A percentile compares a stretch with the other conserved stretches of the same genome.
phyloP scores from a whole-genome alignment of 2,329 filamentous ascomycete genomes.

The Aspergillus fischeri region DNA sequence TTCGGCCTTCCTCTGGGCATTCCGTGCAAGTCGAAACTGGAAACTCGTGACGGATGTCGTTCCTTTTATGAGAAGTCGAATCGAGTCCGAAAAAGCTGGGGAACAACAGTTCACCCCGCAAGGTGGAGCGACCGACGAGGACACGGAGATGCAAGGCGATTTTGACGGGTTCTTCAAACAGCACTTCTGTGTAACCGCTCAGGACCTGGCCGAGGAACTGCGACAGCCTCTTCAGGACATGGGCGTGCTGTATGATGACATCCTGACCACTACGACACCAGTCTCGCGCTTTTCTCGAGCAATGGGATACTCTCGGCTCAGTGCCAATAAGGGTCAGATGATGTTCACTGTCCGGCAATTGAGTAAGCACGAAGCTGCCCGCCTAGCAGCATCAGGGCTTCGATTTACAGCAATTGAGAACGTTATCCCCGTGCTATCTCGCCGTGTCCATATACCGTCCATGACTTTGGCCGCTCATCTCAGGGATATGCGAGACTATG shows the following conservation, averaged over 20 bases:
- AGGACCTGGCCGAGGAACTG: constrained; percentile 66
- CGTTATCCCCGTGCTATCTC: constrained; percentile 64
- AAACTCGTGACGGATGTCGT: constrained; percentile 62
- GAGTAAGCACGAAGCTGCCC: constrained; percentile 55
- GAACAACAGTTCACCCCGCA: constrained; percentile 48
- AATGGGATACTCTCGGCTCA: constrained; percentile 23
- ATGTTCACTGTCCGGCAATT: constrained; percentile 72
- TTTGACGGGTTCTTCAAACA: constrained; percentile 77
- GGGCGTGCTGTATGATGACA: constrained; percentile 71
- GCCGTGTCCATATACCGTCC: constrained; percentile 69
- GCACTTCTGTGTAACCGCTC: constrained; percentile 75
- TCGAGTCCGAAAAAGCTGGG: constrained; percentile 50
- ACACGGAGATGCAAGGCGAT: constrained; percentile 58
- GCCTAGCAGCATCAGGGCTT: constrained; percentile 67
- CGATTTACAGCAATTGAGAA: constrained; percentile 70
- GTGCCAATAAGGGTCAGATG: constrained; percentile 65
- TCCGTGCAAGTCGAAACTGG: constrained; percentile 77
- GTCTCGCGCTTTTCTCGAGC: constrained; percentile 25
- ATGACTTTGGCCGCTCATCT: constrained; percentile 60
- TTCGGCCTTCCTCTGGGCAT: constrained; percentile 83
- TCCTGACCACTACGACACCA: constrained; percentile 60
- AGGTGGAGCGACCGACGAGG: constrained; percentile 25
- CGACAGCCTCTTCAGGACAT: constrained; percentile 59
- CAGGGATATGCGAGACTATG: constrained; percentile 59
- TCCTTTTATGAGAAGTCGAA: constrained; percentile 66